These are phyloP conservation scores for Stygiomarasmius scandens DNA, from an alignment of 1,284 basidiomycete species.

Conservation along the genomic window DNA sequence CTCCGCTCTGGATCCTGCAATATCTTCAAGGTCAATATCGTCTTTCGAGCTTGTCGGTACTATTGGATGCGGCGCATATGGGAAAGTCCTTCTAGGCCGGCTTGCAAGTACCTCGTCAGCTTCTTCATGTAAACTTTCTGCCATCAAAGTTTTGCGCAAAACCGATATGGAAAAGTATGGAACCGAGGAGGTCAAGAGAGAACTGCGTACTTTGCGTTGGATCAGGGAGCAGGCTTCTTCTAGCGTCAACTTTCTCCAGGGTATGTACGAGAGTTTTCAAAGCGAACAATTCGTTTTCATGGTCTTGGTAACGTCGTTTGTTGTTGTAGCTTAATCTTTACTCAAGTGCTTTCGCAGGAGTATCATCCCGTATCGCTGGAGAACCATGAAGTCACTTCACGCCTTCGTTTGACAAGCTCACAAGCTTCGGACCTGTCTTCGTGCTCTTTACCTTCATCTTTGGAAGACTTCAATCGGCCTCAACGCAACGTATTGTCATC, in stretches of 20 bases:
- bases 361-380: slow-evolving; percentile 32
- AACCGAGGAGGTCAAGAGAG: slow-evolving; percentile 17
- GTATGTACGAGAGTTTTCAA: slow-evolving; percentile 18
- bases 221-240: slow-evolving; percentile 6
- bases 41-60: slow-evolving; percentile 19
- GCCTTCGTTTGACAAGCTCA: slow-evolving; percentile 34
- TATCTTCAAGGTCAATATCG: slow-evolving; percentile 11
- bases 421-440: slow-evolving; percentile 21
- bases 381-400: slow-evolving; percentile 42
- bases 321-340: slow-evolving; percentile 34
- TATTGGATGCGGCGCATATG: slow-evolving; percentile 27
- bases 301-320: slow-evolving; percentile 63
- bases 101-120: slow-evolving; percentile 13
- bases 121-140: slow-evolving; percentile 18
- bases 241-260: slow-evolving; percentile 20
- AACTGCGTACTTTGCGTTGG: slow-evolving; percentile 23
- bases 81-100: slow-evolving; percentile 28
- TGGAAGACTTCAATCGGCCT: slow-evolving; percentile 44
- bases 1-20: not conserved
- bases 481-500: slow-evolving; percentile 42
- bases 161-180: slow-evolving; percentile 13
- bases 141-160: slow-evolving; percentile 27
- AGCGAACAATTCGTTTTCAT: slow-evolving; percentile 19
- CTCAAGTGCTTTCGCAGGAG: slow-evolving; percentile 18
- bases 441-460: slow-evolving; percentile 22